A percentile compares a stretch with the other conserved stretches of the same genome.
These are phyloP conservation scores for Alnus rubra DNA, from an alignment of 306 rosid genomes.

Conservation along the genomic window DNA sequence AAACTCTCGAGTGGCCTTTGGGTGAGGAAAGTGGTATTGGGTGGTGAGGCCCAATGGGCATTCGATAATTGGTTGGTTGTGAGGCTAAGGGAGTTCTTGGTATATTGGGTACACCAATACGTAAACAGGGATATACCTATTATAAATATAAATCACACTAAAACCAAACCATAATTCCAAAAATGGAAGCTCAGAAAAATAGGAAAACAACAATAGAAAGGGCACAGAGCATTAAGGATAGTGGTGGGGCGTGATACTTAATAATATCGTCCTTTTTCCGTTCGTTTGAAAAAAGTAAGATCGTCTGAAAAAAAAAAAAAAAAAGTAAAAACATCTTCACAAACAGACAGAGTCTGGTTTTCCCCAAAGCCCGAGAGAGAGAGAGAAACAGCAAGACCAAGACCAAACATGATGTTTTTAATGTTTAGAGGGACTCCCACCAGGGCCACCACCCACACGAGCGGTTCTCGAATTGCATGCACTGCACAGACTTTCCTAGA, in stretches of 20 bases:
- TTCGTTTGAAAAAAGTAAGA: constrained; percentile 41
- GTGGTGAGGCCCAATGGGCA: too few species aligned
- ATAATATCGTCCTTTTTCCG: constrained; percentile 10
- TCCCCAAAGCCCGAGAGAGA: constrained; percentile 52
- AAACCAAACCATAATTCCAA: too few species aligned
- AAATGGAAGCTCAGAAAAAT: too few species aligned
- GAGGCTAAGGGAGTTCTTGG: too few species aligned
- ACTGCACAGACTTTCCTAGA: constrained; percentile 36
- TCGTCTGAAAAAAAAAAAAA: neutral
- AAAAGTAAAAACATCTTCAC: constrained; percentile 3
- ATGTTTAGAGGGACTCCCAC: constrained; percentile 13
- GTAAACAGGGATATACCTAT: too few species aligned
- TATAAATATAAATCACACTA: too few species aligned
- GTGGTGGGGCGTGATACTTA: neutral
- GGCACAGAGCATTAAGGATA: neutral
- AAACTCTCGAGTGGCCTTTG: too few species aligned
- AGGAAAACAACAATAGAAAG: too few species aligned
- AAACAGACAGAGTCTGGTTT: constrained; percentile 55
- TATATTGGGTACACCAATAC: too few species aligned
- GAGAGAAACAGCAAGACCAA: constrained; percentile 29
- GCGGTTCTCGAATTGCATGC: constrained; percentile 65
- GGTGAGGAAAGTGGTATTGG: too few species aligned
- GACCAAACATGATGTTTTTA: constrained; percentile 28
- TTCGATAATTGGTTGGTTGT: too few species aligned
- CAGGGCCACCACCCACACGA: constrained; percentile 69